Percentiles rank a stretch among this genome's conserved stretches.
Conservation (phyloP, 164 flowering plant genomes). For the Santalum album region DNA sequence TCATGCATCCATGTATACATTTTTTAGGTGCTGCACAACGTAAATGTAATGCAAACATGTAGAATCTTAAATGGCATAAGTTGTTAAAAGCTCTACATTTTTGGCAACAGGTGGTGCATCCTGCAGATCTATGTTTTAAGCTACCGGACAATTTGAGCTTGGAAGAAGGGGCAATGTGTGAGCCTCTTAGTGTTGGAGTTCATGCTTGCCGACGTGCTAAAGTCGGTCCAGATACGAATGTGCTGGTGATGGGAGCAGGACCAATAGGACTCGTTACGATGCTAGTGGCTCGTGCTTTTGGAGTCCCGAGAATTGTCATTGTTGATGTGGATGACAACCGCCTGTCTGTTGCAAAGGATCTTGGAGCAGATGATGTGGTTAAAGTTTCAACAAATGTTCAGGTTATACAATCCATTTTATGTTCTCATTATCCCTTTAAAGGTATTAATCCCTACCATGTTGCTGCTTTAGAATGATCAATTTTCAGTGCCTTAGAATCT, state of each 20-base stretch:
- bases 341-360: slow-evolving; percentile 71
- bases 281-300: slow-evolving; percentile 88
- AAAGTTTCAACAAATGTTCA: slow-evolving; percentile 61
- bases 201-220: slow-evolving; percentile 89
- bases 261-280: slow-evolving; percentile 90
- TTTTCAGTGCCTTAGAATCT: too few species aligned
- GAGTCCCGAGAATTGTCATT: slow-evolving; percentile 65
- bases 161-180: slow-evolving; percentile 99
- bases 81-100: neutral
- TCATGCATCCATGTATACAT: too few species aligned
- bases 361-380: slow-evolving; percentile 67
- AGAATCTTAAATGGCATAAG: too few species aligned
- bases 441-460: too few species aligned
- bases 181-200: slow-evolving; percentile 92
- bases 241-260: slow-evolving; percentile 87
- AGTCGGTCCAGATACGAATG: slow-evolving; percentile 74
- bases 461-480: too few species aligned
- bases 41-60: neutral
- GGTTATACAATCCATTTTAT: slow-evolving; percentile 23
- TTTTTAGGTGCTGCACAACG: too few species aligned
- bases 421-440: neutral
- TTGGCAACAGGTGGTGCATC: slow-evolving; percentile 69
- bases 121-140: slow-evolving; percentile 82
- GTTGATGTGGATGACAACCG: slow-evolving; percentile 81
- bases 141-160: slow-evolving; percentile 88